Percentiles rank a stretch among this genome's conserved stretches.
phyloP scores from a whole-genome alignment of 257 asterid species.

The Schizonepeta tenuifolia region DNA sequence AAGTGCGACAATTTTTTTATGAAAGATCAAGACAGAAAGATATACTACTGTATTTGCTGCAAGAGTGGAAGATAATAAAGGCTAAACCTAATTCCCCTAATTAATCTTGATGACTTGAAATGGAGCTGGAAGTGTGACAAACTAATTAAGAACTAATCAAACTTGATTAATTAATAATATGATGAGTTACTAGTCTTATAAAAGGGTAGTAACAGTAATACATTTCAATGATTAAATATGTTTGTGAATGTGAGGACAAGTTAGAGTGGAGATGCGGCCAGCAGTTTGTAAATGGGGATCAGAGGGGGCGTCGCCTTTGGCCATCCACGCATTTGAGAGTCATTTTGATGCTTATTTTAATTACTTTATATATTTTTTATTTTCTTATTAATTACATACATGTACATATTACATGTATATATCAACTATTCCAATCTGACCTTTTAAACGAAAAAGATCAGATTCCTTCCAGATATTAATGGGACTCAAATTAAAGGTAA shows the following conservation, averaged over 20 bases:
- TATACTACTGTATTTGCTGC: too few species aligned
- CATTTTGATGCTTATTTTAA: slow-evolving; percentile 10
- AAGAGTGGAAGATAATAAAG: slow-evolving; percentile 6
- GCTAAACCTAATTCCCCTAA: not conserved
- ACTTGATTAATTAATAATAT: not conserved
- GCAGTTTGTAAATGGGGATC: not conserved
- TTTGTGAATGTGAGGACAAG: slow-evolving; percentile 15
- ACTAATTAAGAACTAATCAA: not conserved
- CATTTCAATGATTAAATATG: not conserved
- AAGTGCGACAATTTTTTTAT: too few species aligned
- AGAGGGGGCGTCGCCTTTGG: slow-evolving; percentile 19
- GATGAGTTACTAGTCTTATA: not conserved
- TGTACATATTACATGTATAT: not conserved
- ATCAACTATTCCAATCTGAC: slow-evolving; percentile 14
- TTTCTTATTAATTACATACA: not conserved
- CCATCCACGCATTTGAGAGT: slow-evolving; percentile 34
- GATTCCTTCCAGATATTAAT: not conserved
- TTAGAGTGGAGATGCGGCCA: slow-evolving; percentile 23
- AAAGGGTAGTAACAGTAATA: not conserved
- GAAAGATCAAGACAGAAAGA: too few species aligned
- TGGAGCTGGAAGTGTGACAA: not conserved
- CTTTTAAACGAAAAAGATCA: not conserved
- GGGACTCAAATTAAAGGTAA: not conserved
- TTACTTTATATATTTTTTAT: not conserved
- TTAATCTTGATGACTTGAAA: not conserved